These are phyloP conservation scores for Kazachstania viticola DNA, from an alignment of 805 yeast genomes.

Conservation along the genomic window DNA sequence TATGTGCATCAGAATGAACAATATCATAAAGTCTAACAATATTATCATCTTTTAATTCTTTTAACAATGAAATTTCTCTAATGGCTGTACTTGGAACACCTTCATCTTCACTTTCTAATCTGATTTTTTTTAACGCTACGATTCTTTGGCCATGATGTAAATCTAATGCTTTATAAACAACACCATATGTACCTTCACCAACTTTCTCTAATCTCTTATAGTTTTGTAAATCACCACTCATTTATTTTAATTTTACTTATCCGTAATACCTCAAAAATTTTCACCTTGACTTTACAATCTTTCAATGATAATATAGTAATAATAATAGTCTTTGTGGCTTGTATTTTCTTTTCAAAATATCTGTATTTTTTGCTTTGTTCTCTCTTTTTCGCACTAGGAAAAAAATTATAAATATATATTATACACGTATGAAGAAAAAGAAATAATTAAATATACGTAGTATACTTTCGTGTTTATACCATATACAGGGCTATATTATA, in stretches of 20 bases:
- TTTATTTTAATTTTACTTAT: too few relatives aligned
- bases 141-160: conserved; percentile 68
- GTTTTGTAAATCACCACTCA: conserved; percentile 81
- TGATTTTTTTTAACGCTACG: conserved; percentile 92
- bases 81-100: conserved; percentile 98
- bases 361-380: too few relatives aligned
- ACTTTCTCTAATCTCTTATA: conserved; percentile 91
- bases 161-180: conserved; percentile 92
- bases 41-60: conserved; percentile 87
- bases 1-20: conserved; percentile 86
- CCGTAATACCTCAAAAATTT: too few relatives aligned
- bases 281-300: too few relatives aligned
- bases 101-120: conserved; percentile 82
- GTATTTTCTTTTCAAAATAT: too few relatives aligned
- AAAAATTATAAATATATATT: too few relatives aligned
- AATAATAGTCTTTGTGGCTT: too few relatives aligned
- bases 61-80: conserved; percentile 89
- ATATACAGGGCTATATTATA: background rate
- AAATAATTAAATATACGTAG: too few relatives aligned
- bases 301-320: too few relatives aligned
- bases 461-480: too few relatives aligned
- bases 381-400: too few relatives aligned
- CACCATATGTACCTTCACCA: conserved; percentile 97
- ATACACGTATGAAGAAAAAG: too few relatives aligned
- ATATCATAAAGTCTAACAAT: conserved; percentile 90